These are phyloP conservation scores for Cyberlindnera maclurae DNA, from an alignment of 805 yeast genomes.

Conservation along the genomic window DNA sequence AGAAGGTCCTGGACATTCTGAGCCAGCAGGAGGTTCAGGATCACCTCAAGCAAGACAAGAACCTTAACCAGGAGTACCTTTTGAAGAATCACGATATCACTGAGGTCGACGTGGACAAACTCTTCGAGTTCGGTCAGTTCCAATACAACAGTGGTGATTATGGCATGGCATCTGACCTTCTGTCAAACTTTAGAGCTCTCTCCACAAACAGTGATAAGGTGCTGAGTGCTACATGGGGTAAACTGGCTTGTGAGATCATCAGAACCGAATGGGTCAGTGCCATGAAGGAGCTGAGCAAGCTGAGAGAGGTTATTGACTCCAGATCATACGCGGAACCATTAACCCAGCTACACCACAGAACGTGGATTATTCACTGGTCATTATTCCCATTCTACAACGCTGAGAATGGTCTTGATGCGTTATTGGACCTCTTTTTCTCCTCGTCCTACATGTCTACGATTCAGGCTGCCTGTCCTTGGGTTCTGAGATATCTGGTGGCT, in stretches of 20 bases:
- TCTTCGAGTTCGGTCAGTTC: conserved; percentile 54
- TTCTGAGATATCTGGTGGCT: conserved; percentile 55
- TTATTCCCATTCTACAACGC: conserved; percentile 54
- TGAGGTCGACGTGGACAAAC: conserved; percentile 40
- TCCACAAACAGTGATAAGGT: conserved; percentile 44
- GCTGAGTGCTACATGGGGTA: conserved; percentile 61
- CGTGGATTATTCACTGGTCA: conserved; percentile 67
- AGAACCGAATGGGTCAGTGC: conserved; percentile 47
- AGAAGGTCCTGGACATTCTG: conserved; percentile 38
- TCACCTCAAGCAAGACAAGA: conserved; percentile 46
- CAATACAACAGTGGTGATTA: conserved; percentile 61
- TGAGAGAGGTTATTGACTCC: conserved; percentile 53
- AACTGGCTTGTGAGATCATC: conserved; percentile 53
- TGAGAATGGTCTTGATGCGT: conserved; percentile 43
- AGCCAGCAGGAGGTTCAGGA: conserved; percentile 45
- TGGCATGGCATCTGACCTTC: conserved; percentile 49
- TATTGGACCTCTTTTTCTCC: conserved; percentile 51
- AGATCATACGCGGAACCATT: conserved; percentile 46
- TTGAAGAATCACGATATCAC: conserved; percentile 38
- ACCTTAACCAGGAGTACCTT: conserved; percentile 42
- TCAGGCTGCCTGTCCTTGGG: conserved; percentile 70
- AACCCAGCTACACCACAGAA: conserved; percentile 53
- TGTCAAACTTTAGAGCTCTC: conserved; percentile 49
- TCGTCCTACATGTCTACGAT: conserved; percentile 58
- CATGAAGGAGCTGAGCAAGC: conserved; percentile 42